Evolutionary conservation across 768 basidiomycete genomes (phyloP).

Genomic region (Cantharellus anzutake): DNA sequence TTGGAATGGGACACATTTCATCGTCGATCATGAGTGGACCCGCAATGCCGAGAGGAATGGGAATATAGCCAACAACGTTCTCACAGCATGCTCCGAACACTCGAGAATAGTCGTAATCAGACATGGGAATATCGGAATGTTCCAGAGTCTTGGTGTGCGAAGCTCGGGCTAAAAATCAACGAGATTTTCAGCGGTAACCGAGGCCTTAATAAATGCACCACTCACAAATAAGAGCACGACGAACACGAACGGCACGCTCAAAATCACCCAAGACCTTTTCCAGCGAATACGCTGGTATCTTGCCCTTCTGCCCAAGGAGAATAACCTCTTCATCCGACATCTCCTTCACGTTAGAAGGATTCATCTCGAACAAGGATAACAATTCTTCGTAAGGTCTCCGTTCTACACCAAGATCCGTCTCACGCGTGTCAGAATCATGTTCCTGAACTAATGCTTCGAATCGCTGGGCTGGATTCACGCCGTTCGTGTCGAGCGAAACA

Average conservation of each 20-base stretch:
- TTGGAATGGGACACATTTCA: constrained; percentile 69
- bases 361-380: constrained; percentile 48
- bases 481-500: not conserved
- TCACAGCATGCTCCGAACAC: constrained; percentile 97
- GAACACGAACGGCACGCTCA: constrained; percentile 70
- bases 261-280: constrained; percentile 87
- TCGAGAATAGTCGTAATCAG: constrained; percentile 79
- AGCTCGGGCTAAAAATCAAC: constrained; percentile 42
- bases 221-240: constrained; percentile 82
- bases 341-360: constrained; percentile 34
- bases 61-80: constrained; percentile 95
- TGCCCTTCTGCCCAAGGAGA: constrained; percentile 69
- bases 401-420: not conserved
- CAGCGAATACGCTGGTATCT: constrained; percentile 85
- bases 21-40: constrained; percentile 90
- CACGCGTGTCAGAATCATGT: not conserved
- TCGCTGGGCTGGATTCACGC: not conserved
- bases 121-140: constrained; percentile 58
- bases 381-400: constrained; percentile 53
- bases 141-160: constrained; percentile 74
- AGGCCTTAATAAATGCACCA: constrained; percentile 10
- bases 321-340: constrained; percentile 89
- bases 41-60: constrained; percentile 87
- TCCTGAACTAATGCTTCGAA: not conserved
- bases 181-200: not conserved